Evolutionary conservation across 1,139 yeast genomes (phyloP), one percentile per base, ranked within the genome.

Genomic region (Yamadazyma siamensis): DNA sequence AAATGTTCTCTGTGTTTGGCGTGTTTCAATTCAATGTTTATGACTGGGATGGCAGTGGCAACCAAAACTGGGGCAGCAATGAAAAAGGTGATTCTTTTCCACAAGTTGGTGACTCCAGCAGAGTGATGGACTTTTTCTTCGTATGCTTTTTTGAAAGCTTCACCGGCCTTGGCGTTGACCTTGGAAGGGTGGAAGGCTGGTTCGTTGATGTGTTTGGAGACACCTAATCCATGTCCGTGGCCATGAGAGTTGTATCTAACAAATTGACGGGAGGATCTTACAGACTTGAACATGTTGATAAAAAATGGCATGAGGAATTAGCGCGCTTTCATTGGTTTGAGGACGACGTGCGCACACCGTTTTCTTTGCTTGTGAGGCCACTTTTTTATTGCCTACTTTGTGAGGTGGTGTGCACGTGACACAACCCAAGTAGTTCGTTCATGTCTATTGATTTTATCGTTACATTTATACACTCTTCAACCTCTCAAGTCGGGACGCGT

Each of bases 1-100:
- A 75, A 64, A 66, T 89, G 96, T 57, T 75, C 75, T 66, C 95
- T 77, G 74, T 89, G 97, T 52, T 81, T 75, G 46, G 91, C 91
- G 58, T 88, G 97, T 60, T 83, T 85, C 54, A 71, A 62, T 71
- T 91, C 98, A 55, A 83, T 71, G 51, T 74, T 76, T 64, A 74
- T 78, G 34, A 94, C 85, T 65, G 88, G 88, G 54, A 82, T 71
- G 29, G 94, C 84, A 43, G 94, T 74, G 52, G 77, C 71, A 33
- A 75, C 59, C 45, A 88, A 77, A 36, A 85, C 86, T 50, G 97
- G 98, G 35, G 82, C 61, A 33, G 95, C 95, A 40, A 87, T 77
- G 39, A 76, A 71, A 57, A 76, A 68, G 32, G 95, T 77, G 62
- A 89, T 75, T 63, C 82, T 88, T 63, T 76, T 80, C 98, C 98